A percentile compares a stretch with the other conserved stretches of the same genome.
Conservation (phyloP, 1,284 basidiomycete genomes). For the Cerrena zonata region DNA sequence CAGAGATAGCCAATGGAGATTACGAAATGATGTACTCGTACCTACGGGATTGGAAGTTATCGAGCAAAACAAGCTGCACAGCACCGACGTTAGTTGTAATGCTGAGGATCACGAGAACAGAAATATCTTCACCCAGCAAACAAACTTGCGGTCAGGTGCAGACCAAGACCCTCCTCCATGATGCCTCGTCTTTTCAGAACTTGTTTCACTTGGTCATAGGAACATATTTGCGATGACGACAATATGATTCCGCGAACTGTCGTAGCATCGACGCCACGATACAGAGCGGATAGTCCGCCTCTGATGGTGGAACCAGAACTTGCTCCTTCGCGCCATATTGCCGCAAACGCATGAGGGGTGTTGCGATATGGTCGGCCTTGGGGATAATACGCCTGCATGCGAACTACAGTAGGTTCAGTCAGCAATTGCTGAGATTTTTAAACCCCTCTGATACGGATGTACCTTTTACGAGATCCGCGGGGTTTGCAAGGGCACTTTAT, state of each 20-base stretch:
- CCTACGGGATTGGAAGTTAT: slow-evolving; percentile 37
- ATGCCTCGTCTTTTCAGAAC: slow-evolving; percentile 26
- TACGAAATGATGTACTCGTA: slow-evolving; percentile 13
- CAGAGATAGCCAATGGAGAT: background rate
- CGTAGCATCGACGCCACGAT: slow-evolving; percentile 33
- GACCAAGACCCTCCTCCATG: slow-evolving; percentile 31
- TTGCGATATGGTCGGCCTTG: slow-evolving; percentile 30
- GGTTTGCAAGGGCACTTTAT: slow-evolving; percentile 32
- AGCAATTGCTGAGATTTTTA: too few species aligned
- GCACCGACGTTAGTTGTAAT: too few species aligned
- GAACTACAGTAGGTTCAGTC: slow-evolving; percentile 26
- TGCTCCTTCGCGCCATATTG: slow-evolving; percentile 31
- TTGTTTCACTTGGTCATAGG: slow-evolving; percentile 38
- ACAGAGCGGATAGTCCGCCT: slow-evolving; percentile 30
- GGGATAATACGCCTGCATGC: slow-evolving; percentile 36
- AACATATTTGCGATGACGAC: slow-evolving; percentile 34
- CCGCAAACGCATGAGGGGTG: slow-evolving; percentile 29
- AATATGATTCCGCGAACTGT: slow-evolving; percentile 33
- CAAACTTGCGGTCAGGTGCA: slow-evolving; percentile 33
- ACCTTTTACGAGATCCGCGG: slow-evolving; percentile 37
- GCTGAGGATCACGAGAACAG: too few species aligned
- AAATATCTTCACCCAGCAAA: slow-evolving; percentile 35
- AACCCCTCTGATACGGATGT: too few species aligned
- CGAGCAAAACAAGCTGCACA: slow-evolving; percentile 29
- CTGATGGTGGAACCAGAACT: slow-evolving; percentile 8